A percentile compares a stretch with the other conserved stretches of the same genome.
Evolutionary conservation across 768 basidiomycete species (phyloP).

Genomic region (Boletales sp.): DNA sequence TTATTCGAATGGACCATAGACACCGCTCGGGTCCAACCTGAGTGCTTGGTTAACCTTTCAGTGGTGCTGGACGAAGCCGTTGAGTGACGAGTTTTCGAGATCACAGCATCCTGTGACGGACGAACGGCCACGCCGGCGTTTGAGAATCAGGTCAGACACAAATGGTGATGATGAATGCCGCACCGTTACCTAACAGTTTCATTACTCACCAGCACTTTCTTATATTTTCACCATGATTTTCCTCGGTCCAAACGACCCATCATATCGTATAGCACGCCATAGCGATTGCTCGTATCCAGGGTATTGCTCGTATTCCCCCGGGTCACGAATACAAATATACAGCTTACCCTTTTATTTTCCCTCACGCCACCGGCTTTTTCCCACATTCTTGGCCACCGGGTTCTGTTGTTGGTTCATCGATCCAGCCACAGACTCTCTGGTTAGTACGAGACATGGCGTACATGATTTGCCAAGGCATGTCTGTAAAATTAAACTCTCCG

Average conservation of each 20-base stretch:
- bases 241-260: too few species aligned
- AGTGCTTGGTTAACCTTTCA: background rate
- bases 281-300: constrained; percentile 13
- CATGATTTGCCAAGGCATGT: too few species aligned
- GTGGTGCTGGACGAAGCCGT: too few species aligned
- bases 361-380: constrained; percentile 12
- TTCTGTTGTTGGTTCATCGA: background rate
- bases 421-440: too few species aligned
- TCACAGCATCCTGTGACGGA: constrained; percentile 2
- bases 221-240: background rate
- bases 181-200: background rate
- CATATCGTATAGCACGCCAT: too few species aligned
- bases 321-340: background rate
- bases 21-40: background rate
- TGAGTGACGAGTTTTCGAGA: background rate
- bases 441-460: too few species aligned
- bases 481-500: background rate
- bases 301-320: constrained; percentile 5
- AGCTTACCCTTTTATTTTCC: background rate
- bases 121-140: background rate
- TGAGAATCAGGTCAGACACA: background rate
- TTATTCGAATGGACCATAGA: too few species aligned
- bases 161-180: too few species aligned
- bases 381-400: background rate
- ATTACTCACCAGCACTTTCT: background rate